A percentile compares a stretch with the other conserved stretches of the same genome.
These are phyloP conservation scores for Aspergillus udagawae DNA, from an alignment of 2,329 filamentous ascomycete species.

Conservation along the genomic window DNA sequence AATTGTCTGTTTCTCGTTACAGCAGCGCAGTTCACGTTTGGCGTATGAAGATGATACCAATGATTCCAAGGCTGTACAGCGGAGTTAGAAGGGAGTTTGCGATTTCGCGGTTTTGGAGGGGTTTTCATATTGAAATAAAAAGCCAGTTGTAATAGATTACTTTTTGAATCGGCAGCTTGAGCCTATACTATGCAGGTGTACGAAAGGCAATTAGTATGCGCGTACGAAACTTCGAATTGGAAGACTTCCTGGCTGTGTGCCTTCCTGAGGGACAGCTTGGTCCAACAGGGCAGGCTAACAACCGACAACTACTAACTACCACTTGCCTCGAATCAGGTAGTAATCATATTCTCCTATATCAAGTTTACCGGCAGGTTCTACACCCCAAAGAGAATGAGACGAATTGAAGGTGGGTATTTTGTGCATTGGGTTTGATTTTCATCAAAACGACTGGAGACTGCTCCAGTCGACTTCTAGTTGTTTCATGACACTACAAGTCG, in stretches of 20 bases:
- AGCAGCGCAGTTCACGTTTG: neutral
- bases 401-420: conserved; percentile 14
- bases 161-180: too few relatives aligned
- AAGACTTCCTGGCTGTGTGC: too few relatives aligned
- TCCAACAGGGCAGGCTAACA: too few relatives aligned
- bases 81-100: neutral
- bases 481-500: conserved; percentile 36
- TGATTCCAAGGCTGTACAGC: neutral
- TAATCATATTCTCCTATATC: neutral
- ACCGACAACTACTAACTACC: too few relatives aligned
- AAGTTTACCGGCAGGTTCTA: neutral
- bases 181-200: too few relatives aligned
- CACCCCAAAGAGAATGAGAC: neutral
- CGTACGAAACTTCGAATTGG: too few relatives aligned
- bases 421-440: conserved; percentile 26
- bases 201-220: too few relatives aligned
- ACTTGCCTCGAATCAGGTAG: too few relatives aligned
- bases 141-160: too few relatives aligned
- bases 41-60: neutral
- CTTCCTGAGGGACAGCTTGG: too few relatives aligned
- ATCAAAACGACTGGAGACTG: conserved; percentile 25
- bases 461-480: conserved; percentile 25
- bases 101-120: neutral
- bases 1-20: neutral
- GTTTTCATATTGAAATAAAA: neutral